Conservation (phyloP, 306 rosid genomes). For the Pyrus bretschneideri region DNA sequence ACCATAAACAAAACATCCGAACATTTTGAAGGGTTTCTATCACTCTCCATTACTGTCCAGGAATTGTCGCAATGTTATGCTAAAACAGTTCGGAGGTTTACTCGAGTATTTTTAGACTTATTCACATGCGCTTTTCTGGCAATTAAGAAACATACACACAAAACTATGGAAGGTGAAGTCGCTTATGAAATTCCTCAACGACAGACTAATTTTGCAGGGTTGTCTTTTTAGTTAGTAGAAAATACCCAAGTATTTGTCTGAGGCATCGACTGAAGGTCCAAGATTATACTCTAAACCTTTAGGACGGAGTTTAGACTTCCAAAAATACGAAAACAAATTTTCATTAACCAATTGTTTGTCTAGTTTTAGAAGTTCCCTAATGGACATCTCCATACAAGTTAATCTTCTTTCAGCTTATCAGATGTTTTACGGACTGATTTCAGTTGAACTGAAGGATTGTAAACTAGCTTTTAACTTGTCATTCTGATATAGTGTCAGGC, state of each 20-base stretch:
- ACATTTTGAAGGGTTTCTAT: not conserved
- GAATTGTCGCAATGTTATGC: not conserved
- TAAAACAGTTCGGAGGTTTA: not conserved
- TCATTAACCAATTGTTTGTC: not conserved
- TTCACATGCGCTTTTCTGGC: not conserved
- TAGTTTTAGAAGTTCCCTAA: not conserved
- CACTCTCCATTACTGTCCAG: not conserved
- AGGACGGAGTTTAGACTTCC: not conserved
- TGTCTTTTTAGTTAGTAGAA: not conserved
- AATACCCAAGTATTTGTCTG: not conserved
- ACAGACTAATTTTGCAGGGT: not conserved
- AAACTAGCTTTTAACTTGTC: not conserved
- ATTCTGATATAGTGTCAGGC: conserved; percentile 8
- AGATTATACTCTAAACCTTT: not conserved
- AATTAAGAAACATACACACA: not conserved
- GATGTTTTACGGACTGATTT: not conserved
- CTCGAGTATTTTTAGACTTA: not conserved
- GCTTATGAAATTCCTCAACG: not conserved
- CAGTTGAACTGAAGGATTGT: not conserved
- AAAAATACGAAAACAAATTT: not conserved
- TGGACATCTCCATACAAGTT: not conserved
- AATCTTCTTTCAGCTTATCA: not conserved
- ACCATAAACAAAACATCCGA: not conserved
- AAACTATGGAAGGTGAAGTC: not conserved
- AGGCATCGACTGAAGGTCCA: not conserved